Percentiles rank a stretch among this genome's conserved stretches.
These are phyloP conservation scores for Podaxis sp. DNA, from an alignment of 768 basidiomycete species.

Conservation along the genomic window DNA sequence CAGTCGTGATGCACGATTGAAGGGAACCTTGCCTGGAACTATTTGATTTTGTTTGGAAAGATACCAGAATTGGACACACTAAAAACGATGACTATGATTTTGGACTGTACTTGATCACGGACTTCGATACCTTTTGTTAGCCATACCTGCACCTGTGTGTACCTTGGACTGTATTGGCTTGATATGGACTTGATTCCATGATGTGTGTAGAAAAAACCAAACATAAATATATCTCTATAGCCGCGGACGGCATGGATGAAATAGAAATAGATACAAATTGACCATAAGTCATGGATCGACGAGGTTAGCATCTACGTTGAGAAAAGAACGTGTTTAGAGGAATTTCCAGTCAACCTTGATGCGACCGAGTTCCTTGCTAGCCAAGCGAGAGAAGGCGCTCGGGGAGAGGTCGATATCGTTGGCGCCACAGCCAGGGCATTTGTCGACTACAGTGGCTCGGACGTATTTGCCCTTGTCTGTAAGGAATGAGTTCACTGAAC, in stretches of 20 bases:
- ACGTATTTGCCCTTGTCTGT: slow-evolving; percentile 16
- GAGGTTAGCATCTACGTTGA: background rate
- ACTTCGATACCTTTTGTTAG: background rate
- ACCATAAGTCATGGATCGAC: background rate
- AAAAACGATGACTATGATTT: background rate
- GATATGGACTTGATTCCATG: background rate
- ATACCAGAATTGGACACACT: background rate
- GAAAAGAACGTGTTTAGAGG: slow-evolving; percentile 1
- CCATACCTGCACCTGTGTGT: background rate
- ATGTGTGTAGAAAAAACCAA: background rate
- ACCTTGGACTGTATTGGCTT: no score
- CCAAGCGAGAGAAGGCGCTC: slow-evolving; percentile 24
- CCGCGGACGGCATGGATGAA: background rate
- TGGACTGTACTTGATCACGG: background rate
- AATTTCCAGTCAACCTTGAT: slow-evolving; percentile 25
- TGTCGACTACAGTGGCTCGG: slow-evolving; percentile 25
- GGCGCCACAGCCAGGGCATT: slow-evolving; percentile 25
- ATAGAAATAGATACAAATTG: background rate
- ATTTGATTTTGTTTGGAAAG: background rate
- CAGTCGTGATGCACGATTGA: slow-evolving; percentile 59
- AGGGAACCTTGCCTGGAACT: slow-evolving; percentile 35
- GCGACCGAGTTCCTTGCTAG: slow-evolving; percentile 17
- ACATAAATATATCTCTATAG: background rate
- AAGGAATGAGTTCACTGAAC: slow-evolving; percentile 42
- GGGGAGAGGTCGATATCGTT: slow-evolving; percentile 30